A percentile compares a stretch with the other conserved stretches of the same genome.
phyloP scores from a whole-genome alignment of 1,284 basidiomycete genomes.

The Malassezia japonica region DNA sequence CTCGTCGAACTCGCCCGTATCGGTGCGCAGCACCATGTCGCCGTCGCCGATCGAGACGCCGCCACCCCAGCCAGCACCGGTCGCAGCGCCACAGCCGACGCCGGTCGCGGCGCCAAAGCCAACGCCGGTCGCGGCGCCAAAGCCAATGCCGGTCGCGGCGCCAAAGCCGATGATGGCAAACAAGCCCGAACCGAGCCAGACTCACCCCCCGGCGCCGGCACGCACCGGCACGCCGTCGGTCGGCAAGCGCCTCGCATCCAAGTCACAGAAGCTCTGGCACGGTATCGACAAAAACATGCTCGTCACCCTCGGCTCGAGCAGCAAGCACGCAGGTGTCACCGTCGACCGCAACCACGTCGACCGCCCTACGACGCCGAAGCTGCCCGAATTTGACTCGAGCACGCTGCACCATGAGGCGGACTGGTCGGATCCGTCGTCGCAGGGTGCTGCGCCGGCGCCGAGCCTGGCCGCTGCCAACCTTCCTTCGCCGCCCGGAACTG shows the following conservation, averaged over 20 bases:
- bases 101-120: background rate
- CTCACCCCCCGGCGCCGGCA: background rate
- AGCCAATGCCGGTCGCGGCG: background rate
- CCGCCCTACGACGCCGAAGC: constrained; percentile 6
- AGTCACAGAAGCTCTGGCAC: constrained; percentile 4
- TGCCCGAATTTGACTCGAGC: constrained; percentile 7
- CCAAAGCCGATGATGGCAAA: background rate
- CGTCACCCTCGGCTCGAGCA: constrained; percentile 12
- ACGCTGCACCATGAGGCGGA: background rate
- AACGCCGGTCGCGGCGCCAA: background rate
- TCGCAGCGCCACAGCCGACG: background rate
- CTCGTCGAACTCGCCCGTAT: background rate
- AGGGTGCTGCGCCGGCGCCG: background rate
- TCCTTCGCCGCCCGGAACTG: too few relatives aligned
- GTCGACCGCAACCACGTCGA: background rate
- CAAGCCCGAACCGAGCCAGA: too few relatives aligned
- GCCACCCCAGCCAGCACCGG: background rate
- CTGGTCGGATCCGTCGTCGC: background rate
- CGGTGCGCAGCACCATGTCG: background rate
- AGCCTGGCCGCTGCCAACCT: too few relatives aligned
- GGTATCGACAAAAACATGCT: constrained; percentile 12
- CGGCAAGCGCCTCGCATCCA: background rate
- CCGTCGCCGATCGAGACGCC: background rate
- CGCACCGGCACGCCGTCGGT: constrained; percentile 5
- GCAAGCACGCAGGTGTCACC: background rate